A percentile compares a stretch with the other conserved stretches of the same genome.
phyloP scores from a whole-genome alignment of 768 basidiomycete genomes.

The Lactifluus volemus region DNA sequence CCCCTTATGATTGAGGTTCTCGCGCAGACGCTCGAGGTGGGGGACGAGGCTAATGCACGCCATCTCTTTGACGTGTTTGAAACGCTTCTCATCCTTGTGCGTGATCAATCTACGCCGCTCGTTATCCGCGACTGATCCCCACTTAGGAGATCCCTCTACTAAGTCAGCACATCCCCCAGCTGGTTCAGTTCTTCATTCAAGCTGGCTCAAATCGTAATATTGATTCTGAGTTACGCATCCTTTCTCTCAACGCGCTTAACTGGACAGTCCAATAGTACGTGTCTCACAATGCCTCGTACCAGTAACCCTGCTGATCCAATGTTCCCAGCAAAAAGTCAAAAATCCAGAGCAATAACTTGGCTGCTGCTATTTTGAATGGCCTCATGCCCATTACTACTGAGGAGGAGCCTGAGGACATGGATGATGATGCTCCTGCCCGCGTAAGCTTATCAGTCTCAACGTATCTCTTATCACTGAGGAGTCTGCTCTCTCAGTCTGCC shows the following conservation, averaged over 20 bases:
- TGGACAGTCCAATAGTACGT: constrained; percentile 95
- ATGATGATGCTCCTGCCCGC: constrained; percentile 87
- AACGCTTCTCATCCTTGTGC: constrained; percentile 84
- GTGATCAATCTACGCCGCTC: constrained; percentile 21
- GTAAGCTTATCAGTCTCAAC: constrained; percentile 36
- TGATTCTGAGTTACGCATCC: constrained; percentile 75
- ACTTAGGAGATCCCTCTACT: constrained; percentile 87
- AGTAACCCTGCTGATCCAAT: constrained; percentile 8
- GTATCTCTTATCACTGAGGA: neutral
- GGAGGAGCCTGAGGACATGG: constrained; percentile 86
- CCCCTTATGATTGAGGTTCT: constrained; percentile 87
- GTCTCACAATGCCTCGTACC: neutral
- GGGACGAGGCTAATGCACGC: constrained; percentile 74
- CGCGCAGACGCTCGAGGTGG: constrained; percentile 68
- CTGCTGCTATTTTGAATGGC: constrained; percentile 77
- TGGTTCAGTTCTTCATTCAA: constrained; percentile 81
- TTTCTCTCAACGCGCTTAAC: constrained; percentile 86
- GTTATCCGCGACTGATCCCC: constrained; percentile 9
- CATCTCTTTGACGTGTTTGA: constrained; percentile 94
- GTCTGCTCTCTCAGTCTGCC: constrained; percentile 52
- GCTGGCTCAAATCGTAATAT: constrained; percentile 72
- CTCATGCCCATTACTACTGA: constrained; percentile 94
- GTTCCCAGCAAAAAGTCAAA: constrained; percentile 84
- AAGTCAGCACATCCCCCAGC: constrained; percentile 76
- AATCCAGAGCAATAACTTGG: constrained; percentile 78